A percentile compares a stretch with the other conserved stretches of the same genome.
phyloP scores from a whole-genome alignment of 306 rosid species.

The Canavalia ensiformis region DNA sequence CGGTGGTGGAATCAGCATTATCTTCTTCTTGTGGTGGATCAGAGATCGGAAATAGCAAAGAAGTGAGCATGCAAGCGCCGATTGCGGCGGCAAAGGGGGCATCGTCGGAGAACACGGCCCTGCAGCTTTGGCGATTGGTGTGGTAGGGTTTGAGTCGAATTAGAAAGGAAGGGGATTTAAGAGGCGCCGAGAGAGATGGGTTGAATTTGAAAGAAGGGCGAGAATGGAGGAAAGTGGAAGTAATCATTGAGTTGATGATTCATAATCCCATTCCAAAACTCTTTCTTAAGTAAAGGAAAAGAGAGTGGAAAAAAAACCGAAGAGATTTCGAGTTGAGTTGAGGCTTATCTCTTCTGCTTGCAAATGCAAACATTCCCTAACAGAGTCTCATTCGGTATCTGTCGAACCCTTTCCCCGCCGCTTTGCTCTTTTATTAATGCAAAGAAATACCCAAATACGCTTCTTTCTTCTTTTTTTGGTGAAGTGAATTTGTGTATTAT shows the following conservation, averaged over 20 bases:
- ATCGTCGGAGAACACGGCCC: conserved; percentile 69
- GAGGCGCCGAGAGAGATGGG: background rate
- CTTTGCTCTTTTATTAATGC: no score
- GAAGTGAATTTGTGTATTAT: no score
- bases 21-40: conserved; percentile 52
- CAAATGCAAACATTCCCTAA: no score
- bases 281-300: background rate
- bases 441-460: no score
- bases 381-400: no score
- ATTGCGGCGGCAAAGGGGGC: conserved; percentile 87
- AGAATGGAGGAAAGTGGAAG: conserved; percentile 32
- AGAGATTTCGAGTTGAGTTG: no score
- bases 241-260: background rate
- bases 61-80: conserved; percentile 83
- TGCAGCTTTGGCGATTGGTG: conserved; percentile 39
- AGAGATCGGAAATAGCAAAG: conserved; percentile 68
- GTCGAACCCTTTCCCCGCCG: no score
- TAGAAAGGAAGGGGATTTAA: background rate
- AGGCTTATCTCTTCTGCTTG: no score
- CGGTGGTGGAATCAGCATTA: conserved; percentile 64
- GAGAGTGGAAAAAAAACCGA: no score
- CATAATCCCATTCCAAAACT: background rate
- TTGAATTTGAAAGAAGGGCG: conserved; percentile 28
- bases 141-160: conserved; percentile 42
- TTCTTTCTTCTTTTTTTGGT: no score